Evolutionary conservation across 2,329 filamentous ascomycete species (phyloP), one percentile per base, ranked within the genome.

Genomic region (Trichophyton mentagrophytes): DNA sequence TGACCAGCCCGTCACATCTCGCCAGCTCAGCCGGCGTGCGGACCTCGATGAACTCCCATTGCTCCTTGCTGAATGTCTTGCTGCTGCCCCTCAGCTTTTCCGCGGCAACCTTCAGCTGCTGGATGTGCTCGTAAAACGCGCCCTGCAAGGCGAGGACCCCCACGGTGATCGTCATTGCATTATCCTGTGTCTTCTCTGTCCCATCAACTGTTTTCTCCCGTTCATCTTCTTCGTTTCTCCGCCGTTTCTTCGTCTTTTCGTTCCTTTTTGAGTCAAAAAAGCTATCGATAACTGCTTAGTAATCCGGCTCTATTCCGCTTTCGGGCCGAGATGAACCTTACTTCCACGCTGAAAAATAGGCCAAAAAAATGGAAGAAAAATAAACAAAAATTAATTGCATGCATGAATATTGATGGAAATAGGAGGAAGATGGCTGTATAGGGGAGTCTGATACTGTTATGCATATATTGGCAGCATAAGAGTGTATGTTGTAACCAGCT

Each of bases 51-150:
- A 93, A 89, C 27, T 73, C 70, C 76, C 89, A 85, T 53, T 72
- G 57, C 27, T 66, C 63, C 47, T 59, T 36, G 38, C 40, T 33
- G n/a, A 27, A 13, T 64, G 66, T 20, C 57, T 62, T 55, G 62
- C 53, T 62, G 63, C 64, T 62, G 64, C 64, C 61, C 59, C 61
- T 62, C 59, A 87, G 70, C 22, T 75, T 73, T n/a, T 74, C 70
- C 1, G 85, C 82, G 4, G 91, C 90, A 64, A 82, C 80, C 65
- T 82, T 81, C 42, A 97, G 80, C 42, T 95, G 82, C 65, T 84
- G 80, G 61, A 96, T 72, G 77, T 99, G 92, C 73, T 99, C 92
- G 68, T 85, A 81, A 73, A 97, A 96, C 61, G 91, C 92, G 67
- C 93, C 93, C 75, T 99, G 93, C 17, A 99, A 82, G 66, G 93